These are phyloP conservation scores for Ogataea saltuana DNA, from an alignment of 805 yeast species.

Conservation along the genomic window DNA sequence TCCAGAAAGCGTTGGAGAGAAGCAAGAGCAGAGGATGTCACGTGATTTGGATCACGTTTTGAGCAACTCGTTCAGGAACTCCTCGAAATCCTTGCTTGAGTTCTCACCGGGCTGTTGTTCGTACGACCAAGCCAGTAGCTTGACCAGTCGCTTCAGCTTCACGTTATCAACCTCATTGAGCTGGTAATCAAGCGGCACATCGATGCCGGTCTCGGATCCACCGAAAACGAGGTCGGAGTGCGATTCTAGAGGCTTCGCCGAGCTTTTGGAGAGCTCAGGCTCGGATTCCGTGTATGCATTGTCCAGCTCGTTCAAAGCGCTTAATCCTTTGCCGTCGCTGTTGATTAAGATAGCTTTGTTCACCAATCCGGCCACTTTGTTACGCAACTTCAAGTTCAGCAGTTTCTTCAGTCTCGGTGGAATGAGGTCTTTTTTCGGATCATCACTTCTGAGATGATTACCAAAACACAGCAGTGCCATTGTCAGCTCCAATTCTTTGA, in stretches of 20 bases:
- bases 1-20: too few relatives aligned
- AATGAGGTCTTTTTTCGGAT: slow-evolving; percentile 37
- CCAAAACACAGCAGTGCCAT: slow-evolving; percentile 75
- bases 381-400: slow-evolving; percentile 59
- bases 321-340: slow-evolving; percentile 26
- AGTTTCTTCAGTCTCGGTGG: slow-evolving; percentile 57
- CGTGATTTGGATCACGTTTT: not conserved
- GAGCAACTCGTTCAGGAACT: slow-evolving; percentile 11
- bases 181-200: not conserved
- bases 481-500: slow-evolving; percentile 75
- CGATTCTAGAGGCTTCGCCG: not conserved
- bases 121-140: slow-evolving; percentile 32
- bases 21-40: not conserved
- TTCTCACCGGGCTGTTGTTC: slow-evolving; percentile 7
- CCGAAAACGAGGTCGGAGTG: not conserved
- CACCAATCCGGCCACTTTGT: slow-evolving; percentile 67
- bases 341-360: slow-evolving; percentile 61
- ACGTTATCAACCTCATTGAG: slow-evolving; percentile 18
- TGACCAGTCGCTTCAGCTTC: slow-evolving; percentile 29
- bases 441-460: slow-evolving; percentile 23
- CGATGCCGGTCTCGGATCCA: too few relatives aligned
- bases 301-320: slow-evolving; percentile 14
- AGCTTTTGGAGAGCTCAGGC: too few relatives aligned
- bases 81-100: slow-evolving; percentile 9
- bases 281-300: slow-evolving; percentile 19